A percentile compares a stretch with the other conserved stretches of the same genome.
phyloP scores from a whole-genome alignment of 1,284 basidiomycete genomes.

The Inonotus obliquus region DNA sequence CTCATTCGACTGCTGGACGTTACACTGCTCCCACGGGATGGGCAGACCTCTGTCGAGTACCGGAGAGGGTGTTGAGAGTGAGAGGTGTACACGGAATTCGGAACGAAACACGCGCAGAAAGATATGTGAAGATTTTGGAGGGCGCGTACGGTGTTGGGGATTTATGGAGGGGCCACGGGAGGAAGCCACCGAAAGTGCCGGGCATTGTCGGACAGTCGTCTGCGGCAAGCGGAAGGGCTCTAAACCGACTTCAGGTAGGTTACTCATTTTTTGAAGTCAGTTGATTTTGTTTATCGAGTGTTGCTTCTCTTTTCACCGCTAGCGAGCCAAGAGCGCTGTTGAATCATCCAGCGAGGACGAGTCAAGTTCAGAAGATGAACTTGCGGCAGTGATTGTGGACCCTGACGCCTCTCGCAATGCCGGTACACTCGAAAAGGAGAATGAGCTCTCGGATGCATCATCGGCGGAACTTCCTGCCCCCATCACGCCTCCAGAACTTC shows the following conservation, averaged over 20 bases:
- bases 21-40: not conserved
- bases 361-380: not conserved
- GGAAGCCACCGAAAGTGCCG: slow-evolving; percentile 5
- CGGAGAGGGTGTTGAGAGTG: not conserved
- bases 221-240: not conserved
- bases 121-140: slow-evolving; percentile 10
- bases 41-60: not conserved
- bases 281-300: not conserved
- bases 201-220: not conserved
- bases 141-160: slow-evolving; percentile 11
- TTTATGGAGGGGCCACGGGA: slow-evolving; percentile 6
- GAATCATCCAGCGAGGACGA: not conserved
- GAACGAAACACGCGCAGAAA: slow-evolving; percentile 3
- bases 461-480: not conserved
- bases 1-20: not conserved
- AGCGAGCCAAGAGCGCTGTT: not conserved
- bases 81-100: not conserved
- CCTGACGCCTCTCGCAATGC: not conserved
- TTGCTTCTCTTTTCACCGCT: not conserved
- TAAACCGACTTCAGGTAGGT: not conserved
- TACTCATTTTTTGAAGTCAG: not conserved
- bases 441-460: not conserved
- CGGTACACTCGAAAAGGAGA: not conserved
- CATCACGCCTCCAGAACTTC: not conserved
- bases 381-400: not conserved